Conservation (phyloP, 1,284 basidiomycete genomes). For the Hortiboletus rubellus region DNA sequence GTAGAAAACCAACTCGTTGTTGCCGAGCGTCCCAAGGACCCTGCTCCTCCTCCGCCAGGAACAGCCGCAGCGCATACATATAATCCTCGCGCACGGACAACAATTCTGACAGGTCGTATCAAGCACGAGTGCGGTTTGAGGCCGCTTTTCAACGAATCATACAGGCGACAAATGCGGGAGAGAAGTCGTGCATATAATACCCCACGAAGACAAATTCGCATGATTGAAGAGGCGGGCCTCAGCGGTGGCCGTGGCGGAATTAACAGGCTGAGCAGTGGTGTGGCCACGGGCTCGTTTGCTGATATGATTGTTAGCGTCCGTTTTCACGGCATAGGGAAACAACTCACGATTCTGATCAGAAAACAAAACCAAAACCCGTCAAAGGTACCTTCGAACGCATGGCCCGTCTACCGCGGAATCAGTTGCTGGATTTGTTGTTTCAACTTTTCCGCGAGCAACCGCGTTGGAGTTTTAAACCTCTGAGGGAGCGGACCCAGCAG, state of each 20-base stretch:
- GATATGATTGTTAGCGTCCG: conserved; percentile 57
- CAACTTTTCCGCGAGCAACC: conserved; percentile 74
- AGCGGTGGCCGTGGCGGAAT: conserved; percentile 64
- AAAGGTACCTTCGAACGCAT: conserved; percentile 83
- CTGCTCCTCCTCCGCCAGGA: conserved; percentile 41
- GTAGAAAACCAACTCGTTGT: conserved; percentile 79
- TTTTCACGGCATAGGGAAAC: not conserved
- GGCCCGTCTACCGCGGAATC: conserved; percentile 73
- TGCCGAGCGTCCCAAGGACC: conserved; percentile 70
- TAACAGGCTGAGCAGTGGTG: conserved; percentile 61
- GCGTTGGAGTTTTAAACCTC: conserved; percentile 80
- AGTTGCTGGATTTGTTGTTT: conserved; percentile 87
- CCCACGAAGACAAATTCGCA: conserved; percentile 54
- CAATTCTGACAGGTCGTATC: conserved; percentile 70
- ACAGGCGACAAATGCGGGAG: conserved; percentile 60
- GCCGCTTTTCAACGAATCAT: conserved; percentile 61
- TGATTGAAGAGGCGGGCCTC: conserved; percentile 46
- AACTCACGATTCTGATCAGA: conserved; percentile 37
- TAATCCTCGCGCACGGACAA: conserved; percentile 62
- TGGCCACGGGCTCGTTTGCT: conserved; percentile 61
- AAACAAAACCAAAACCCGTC: conserved; percentile 59
- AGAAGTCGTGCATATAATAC: conserved; percentile 62
- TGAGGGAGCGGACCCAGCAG: conserved; percentile 85
- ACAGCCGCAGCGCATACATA: conserved; percentile 41
- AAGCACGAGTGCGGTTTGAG: conserved; percentile 69